Evolutionary conservation across 768 basidiomycete genomes (phyloP).

Genomic region (Mycena rebaudengoi): DNA sequence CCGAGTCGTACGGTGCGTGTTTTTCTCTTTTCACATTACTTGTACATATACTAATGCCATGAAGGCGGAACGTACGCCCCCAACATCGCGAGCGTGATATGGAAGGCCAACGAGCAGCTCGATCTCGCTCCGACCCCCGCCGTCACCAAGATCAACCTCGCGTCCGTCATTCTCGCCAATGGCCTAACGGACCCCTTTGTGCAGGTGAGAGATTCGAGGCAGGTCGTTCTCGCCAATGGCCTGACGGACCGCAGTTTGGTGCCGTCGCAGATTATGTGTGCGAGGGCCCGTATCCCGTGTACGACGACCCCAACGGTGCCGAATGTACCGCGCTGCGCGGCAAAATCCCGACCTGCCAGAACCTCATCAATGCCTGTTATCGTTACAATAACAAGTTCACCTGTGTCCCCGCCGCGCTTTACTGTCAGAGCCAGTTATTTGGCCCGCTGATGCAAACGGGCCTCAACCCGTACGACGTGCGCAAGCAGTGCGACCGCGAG

Average conservation of each 20-base stretch:
- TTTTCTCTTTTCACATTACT: not conserved
- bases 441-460: conserved; percentile 77
- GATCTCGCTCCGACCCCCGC: conserved; percentile 50
- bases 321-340: conserved; percentile 68
- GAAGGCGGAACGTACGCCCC: too few relatives aligned
- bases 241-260: conserved; percentile 87
- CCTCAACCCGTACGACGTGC: conserved; percentile 90
- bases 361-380: conserved; percentile 78
- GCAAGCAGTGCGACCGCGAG: conserved; percentile 73
- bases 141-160: conserved; percentile 81
- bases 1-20: conserved; percentile 84
- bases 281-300: conserved; percentile 84
- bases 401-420: conserved; percentile 78
- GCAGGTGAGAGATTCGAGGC: too few relatives aligned
- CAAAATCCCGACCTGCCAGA: conserved; percentile 80
- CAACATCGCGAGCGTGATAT: conserved; percentile 84
- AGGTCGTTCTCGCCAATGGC: conserved; percentile 90
- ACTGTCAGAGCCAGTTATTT: conserved; percentile 81
- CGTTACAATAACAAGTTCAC: conserved; percentile 63
- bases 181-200: conserved; percentile 80
- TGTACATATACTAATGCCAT: too few relatives aligned
- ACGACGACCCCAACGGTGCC: conserved; percentile 71
- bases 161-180: conserved; percentile 87
- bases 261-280: conserved; percentile 86
- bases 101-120: conserved; percentile 76